Percentiles rank a stretch among this genome's conserved stretches.
phyloP scores from a whole-genome alignment of 192 early-diverging fungal genomes.

The Backusella sp. region DNA sequence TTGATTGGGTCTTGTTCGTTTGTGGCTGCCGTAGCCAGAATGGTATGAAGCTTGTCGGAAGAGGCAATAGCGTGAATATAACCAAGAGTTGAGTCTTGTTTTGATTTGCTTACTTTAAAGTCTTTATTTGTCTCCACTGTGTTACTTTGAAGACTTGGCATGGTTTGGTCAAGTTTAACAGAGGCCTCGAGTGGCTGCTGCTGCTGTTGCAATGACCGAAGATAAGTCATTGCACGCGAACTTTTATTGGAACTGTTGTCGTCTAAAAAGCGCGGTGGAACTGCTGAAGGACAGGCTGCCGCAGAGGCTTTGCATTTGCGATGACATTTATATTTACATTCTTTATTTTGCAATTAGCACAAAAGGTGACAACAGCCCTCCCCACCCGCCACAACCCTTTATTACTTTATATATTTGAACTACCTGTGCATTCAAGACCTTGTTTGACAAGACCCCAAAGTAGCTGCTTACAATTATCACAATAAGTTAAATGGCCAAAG shows the following conservation, averaged over 20 bases:
- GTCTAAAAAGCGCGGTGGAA: neutral
- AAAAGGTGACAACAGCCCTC: too few species aligned
- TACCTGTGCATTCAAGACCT: conserved; percentile 61
- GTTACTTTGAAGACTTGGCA: neutral
- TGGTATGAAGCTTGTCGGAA: conserved; percentile 7
- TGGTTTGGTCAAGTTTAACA: neutral
- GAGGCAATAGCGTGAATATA: neutral
- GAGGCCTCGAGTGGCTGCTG: neutral
- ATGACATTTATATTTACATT: neutral
- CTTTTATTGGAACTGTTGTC: neutral
- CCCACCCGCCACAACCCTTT: too few species aligned
- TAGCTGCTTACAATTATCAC: conserved; percentile 66
- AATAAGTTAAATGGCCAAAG: conserved; percentile 63
- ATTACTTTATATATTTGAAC: neutral
- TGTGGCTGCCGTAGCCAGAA: conserved; percentile 1
- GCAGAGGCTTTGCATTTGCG: neutral
- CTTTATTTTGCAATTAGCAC: neutral
- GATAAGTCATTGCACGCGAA: neutral
- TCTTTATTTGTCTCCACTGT: neutral
- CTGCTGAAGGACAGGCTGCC: neutral
- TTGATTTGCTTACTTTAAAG: neutral
- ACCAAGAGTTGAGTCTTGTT: neutral
- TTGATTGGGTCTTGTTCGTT: conserved; percentile 40
- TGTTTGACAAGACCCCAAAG: conserved; percentile 75
- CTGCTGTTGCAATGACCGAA: neutral